A percentile compares a stretch with the other conserved stretches of the same genome.
These are phyloP conservation scores for Blastomyces gilchristii DNA, from an alignment of 2,329 filamentous ascomycete genomes.

Conservation along the genomic window DNA sequence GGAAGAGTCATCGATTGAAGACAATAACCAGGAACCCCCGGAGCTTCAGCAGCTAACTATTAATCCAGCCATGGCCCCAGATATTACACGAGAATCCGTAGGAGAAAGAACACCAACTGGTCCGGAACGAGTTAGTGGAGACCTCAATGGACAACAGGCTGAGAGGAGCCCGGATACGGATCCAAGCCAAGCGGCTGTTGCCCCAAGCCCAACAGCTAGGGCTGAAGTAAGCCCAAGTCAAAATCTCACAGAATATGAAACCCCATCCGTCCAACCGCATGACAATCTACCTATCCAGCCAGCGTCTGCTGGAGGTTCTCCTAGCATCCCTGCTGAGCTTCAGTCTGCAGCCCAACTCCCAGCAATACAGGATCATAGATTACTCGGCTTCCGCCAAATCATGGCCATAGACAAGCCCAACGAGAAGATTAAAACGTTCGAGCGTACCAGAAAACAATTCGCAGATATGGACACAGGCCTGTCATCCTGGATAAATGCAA, in stretches of 20 bases:
- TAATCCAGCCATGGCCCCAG: neutral
- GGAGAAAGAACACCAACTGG: neutral
- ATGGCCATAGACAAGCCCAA: slow-evolving; percentile 53
- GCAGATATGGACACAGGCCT: slow-evolving; percentile 65
- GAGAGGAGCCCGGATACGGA: neutral
- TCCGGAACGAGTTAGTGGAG: neutral
- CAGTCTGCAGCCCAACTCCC: slow-evolving; percentile 11
- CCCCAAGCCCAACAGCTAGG: neutral
- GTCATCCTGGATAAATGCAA: slow-evolving; percentile 46
- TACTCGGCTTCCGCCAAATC: slow-evolving; percentile 65
- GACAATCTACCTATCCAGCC: neutral
- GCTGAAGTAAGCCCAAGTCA: neutral
- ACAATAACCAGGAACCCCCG: slow-evolving; percentile 7
- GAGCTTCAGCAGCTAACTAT: slow-evolving; percentile 4
- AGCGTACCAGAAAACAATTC: slow-evolving; percentile 61
- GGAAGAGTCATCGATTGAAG: slow-evolving; percentile 24
- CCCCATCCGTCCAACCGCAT: neutral
- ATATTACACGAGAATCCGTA: neutral
- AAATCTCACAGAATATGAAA: slow-evolving; percentile 1
- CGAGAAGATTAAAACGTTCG: slow-evolving; percentile 64
- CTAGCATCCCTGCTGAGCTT: neutral
- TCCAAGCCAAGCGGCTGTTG: neutral
- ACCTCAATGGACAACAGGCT: neutral
- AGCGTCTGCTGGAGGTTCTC: neutral
- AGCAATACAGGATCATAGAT: slow-evolving; percentile 27